Evolutionary conservation across 441 rosid species (phyloP).

Genomic region (Populus tomentosa): DNA sequence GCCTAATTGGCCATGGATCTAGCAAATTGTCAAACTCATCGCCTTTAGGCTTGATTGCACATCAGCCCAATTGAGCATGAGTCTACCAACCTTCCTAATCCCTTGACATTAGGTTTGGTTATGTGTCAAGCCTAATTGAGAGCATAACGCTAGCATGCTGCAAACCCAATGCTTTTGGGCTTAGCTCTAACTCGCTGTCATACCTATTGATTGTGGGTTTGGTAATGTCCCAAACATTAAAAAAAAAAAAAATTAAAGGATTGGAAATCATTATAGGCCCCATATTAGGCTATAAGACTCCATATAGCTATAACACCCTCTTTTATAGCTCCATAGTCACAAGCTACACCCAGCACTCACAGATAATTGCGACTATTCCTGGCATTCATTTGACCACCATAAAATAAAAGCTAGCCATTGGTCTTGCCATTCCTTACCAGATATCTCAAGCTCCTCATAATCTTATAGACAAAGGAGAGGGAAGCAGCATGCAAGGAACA

Average conservation of each 20-base stretch:
- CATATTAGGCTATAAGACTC: no score
- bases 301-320: not conserved
- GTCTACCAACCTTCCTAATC: no score
- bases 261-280: fast-evolving
- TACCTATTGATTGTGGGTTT: not conserved
- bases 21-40: no score
- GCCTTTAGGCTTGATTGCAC: fast-evolving
- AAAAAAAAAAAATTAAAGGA: no score
- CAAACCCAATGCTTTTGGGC: fast-evolving
- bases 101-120: fast-evolving
- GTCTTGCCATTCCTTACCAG: no score
- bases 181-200: fast-evolving
- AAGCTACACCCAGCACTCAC: not conserved
- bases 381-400: no score
- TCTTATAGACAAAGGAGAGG: no score
- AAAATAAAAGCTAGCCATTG: no score
- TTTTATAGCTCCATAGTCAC: no score
- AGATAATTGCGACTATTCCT: no score
- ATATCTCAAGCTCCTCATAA: no score
- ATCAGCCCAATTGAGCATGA: fast-evolving
- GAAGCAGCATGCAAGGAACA: no score
- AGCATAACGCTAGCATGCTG: fast-evolving
- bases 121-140: not conserved
- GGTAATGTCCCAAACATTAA: fast-evolving
- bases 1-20: fast-evolving